Evolutionary conservation across 768 basidiomycete species (phyloP), one percentile per base, ranked within the genome.

Genomic region (Leccinum longicurvipes): DNA sequence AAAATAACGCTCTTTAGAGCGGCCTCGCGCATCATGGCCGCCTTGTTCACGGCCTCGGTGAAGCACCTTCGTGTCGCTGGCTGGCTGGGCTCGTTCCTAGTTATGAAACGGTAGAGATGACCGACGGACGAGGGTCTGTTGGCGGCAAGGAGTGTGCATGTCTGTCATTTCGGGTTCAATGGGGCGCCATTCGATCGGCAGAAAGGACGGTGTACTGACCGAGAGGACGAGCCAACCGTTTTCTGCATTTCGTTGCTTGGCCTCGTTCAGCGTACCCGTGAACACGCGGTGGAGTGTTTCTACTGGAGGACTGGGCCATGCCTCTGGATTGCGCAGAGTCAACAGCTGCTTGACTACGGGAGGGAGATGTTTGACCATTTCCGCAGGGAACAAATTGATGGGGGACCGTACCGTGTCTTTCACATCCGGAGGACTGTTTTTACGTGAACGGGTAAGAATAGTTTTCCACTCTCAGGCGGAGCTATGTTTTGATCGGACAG

Each of bases 1-100:
- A 96, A 94, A 64, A 93, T 89, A 66, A 84, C 82, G 67, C 91
- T 92, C 76, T 96, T 96, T 69, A 96, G 67, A 28, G 89, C 90
- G 28, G 90, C 83, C 76, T 96, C 93, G 45, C 93, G 81, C 83
- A 96, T 93, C 61, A 92, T 70, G 60, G 91, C 89, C 59, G 89
- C 90, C 68, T 79, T 86, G 72, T 82, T 81, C 56, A 88, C 77
- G 50, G 85, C 84, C 57, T 80, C 82, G 57, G 79, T 69, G 52
- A 84, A 59, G 58, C 72, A 70, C 54, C 67, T 77, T 66, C 74
- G 75, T 60, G 81, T 74, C 56, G 61, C 65, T 44, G 69, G 69
- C 59, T 74, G 71, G 54, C 70, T 67, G 52, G 75, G 72, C 59
- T 74, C 72, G 55, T 74, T 71, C 57, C 82, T 77, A 12, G 87